Base-by-base conservation (phyloP, 1,284 basidiomycete species). In the Boletus smithii region DNA sequence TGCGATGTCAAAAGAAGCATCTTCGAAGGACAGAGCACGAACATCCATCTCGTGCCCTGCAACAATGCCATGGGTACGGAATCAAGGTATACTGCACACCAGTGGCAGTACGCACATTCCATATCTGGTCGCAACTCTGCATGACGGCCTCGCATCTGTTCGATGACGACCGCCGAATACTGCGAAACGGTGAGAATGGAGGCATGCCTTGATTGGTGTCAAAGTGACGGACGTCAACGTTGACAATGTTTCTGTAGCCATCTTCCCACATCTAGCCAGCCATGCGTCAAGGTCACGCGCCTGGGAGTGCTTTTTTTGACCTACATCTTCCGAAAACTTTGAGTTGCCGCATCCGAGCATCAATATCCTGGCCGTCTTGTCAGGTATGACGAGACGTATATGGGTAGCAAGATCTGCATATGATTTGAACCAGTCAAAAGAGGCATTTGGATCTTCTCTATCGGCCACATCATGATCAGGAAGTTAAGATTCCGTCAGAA, bases 311-410 rank as follows among this genome's bases (percentile, higher is more conserved):
- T 48, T n/a, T 3, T 32, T 7, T 36, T 26, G 27, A 58, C 72
- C 18, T 53, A 85, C 87, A 54, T 88, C 81, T 68, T 87, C 80
- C 9, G 87, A 88, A 33, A 94, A 69, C 44, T 70, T 85, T 4
- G 90, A 91, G 68, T 95, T 95, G 5, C 93, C 93, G 61, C 93
- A 95, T 39, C 93, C 93, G 8, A 97, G 79, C 80, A 95, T 91
- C 49, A 95, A 68, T 54, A 95, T 88, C 24, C 78, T 72, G 1
- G 84, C 75, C 4, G 68, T 65, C 61, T 80, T 88, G 49, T 82
- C 67, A 0, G 85, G 86, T 18, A 93, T 77, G 34, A 85, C 67
- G 36, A 75, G 74, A 31, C 74, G 72, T 20, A 91, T 65, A 22
- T 85, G 68, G 45, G 75, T 63, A 11, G 80, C 74, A 14, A 91